Conservation (phyloP, 805 yeast genomes). For the Candida qinlingensis region DNA sequence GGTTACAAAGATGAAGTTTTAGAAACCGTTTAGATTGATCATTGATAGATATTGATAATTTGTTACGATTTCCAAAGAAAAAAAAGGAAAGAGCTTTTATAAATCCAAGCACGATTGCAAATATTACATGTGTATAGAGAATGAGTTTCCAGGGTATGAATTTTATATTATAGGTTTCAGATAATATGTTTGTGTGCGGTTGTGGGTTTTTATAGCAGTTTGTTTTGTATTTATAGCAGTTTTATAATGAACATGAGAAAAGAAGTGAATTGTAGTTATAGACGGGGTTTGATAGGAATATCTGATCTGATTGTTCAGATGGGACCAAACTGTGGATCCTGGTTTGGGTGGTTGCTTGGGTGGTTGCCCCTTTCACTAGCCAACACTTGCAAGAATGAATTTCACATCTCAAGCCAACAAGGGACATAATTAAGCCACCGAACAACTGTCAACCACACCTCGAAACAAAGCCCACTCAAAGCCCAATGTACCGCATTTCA, state of each 20-base stretch:
- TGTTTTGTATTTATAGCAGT: slow-evolving; percentile 9
- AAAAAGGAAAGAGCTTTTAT: slow-evolving; percentile 2
- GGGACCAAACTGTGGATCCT: too few species aligned
- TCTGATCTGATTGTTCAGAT: too few species aligned
- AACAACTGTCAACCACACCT: too few species aligned
- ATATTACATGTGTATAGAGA: slow-evolving; percentile 97
- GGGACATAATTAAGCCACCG: too few species aligned
- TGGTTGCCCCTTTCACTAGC: too few species aligned
- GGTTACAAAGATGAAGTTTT: slow-evolving; percentile 99
- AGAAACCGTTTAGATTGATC: slow-evolving; percentile 74
- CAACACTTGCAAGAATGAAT: too few species aligned
- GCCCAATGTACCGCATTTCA: neutral
- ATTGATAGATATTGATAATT: slow-evolving; percentile 93
- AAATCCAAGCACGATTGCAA: slow-evolving; percentile 8
- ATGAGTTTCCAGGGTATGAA: slow-evolving; percentile 92
- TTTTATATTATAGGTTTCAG: slow-evolving; percentile 79
- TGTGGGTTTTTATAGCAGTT: slow-evolving; percentile 55
- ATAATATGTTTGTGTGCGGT: slow-evolving; percentile 88
- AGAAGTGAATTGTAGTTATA: neutral
- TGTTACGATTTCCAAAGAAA: slow-evolving; percentile 94
- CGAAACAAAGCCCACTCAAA: neutral
- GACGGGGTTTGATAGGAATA: too few species aligned
- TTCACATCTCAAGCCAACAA: too few species aligned
- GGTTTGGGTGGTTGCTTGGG: too few species aligned
- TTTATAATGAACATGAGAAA: slow-evolving; percentile 8